These are phyloP conservation scores for Xylaria acuta DNA, from an alignment of 495 filamentous ascomycete genomes.

Conservation along the genomic window DNA sequence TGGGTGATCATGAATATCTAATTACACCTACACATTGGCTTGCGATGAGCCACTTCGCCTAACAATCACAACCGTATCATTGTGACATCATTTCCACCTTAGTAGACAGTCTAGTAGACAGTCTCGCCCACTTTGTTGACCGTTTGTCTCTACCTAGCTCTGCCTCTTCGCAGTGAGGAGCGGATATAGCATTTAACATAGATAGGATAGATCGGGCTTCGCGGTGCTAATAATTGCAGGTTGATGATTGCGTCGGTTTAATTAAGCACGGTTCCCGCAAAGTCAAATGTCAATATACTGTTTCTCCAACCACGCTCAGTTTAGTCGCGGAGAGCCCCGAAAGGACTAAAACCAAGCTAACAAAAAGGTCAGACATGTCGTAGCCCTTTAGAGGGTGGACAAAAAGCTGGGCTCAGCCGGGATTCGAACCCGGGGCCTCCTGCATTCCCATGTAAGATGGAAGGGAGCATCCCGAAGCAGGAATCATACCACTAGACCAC, in stretches of 20 bases:
- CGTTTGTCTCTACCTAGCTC: not conserved
- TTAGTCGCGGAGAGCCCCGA: not conserved
- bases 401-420: conserved; percentile 26
- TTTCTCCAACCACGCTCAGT: not conserved
- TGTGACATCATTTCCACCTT: not conserved
- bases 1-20: not conserved
- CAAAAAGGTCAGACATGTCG: not conserved
- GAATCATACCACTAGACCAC: conserved; percentile 31
- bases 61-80: not conserved
- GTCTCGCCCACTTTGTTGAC: not conserved
- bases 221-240: not conserved
- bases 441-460: conserved; percentile 30
- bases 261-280: not conserved
- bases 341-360: not conserved
- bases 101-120: no score
- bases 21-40: not conserved
- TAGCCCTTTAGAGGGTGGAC: no score
- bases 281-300: not conserved
- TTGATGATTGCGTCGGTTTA: not conserved
- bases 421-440: conserved; percentile 32
- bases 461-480: conserved; percentile 28
- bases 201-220: not conserved
- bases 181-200: not conserved
- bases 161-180: not conserved
- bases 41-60: not conserved